Evolutionary conservation across 441 rosid species (phyloP), one percentile per base, ranked within the genome.

Genomic region (Brassica hybrid): DNA sequence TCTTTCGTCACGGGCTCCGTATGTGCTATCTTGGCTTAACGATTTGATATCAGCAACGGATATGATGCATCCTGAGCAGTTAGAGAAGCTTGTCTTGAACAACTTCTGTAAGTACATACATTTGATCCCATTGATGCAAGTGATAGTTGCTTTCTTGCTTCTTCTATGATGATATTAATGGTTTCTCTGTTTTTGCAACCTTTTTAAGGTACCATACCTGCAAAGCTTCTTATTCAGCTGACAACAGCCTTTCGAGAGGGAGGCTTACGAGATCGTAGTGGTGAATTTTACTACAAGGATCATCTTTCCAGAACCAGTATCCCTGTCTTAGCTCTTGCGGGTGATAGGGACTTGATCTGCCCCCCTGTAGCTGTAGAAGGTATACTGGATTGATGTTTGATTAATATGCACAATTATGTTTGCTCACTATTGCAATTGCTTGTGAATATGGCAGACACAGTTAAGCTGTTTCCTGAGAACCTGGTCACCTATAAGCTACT

Each of bases 51-150:
- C 99, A 75, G 91, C 97, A 65, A 82, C 91, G 69, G 95, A 91
- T 86, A 95, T 95, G 99, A 95, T 95, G 99, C 97, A 89, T 81
- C 98, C 98, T 19, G 98, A 93, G 74, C 54, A 87, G 87, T 84
- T 95, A 69, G 84, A 95, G 79, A 95, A 91, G 91, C 99, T 95
- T 27, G 83, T 95, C 81, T 71, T 95, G 85, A 95, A 91, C 83
- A 95, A 88, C 86, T 95, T 95, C 57, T 93, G 99, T 95, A 83
- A 95, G 98, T 86, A 63, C 66, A 65, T 18, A 9, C 16, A 41
- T 62, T 38, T 45, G 64, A 56, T 79, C 75, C 65, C 68, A 41
- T 17, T 32, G 6, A 32, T 32, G 36, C 8, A 36, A 36, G 41
- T 36, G 41, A 36, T 36, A 36, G 41, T 36, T 36, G 41, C 41